Evolutionary conservation across 345 rosid genomes (phyloP).

Genomic region (Passiflora organensis): DNA sequence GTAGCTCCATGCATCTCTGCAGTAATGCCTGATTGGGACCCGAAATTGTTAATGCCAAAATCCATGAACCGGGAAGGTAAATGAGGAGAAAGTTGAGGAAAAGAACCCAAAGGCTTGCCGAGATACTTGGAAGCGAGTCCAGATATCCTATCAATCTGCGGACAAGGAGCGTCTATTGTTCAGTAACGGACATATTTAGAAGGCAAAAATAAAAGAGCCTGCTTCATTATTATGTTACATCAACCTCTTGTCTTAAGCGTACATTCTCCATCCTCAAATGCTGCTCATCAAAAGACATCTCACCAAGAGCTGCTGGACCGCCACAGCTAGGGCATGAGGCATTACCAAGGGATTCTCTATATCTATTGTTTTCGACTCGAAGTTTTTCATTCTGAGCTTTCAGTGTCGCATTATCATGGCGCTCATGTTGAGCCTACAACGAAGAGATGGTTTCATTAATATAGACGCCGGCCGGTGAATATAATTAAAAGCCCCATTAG

Average conservation of each 20-base stretch:
- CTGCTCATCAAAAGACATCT: slow-evolving; percentile 97
- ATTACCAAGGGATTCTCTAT: slow-evolving; percentile 66
- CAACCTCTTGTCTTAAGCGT: slow-evolving; percentile 83
- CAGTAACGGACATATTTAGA: too few species aligned
- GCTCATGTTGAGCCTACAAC: slow-evolving; percentile 85
- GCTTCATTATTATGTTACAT: too few species aligned
- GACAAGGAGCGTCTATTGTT: background rate
- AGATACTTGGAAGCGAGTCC: slow-evolving; percentile 76
- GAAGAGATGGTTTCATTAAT: too few species aligned
- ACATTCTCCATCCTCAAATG: slow-evolving; percentile 85
- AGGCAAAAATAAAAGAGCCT: too few species aligned
- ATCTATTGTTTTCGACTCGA: slow-evolving; percentile 67
- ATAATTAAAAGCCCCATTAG: too few species aligned
- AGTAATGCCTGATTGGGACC: slow-evolving; percentile 48
- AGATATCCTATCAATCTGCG: slow-evolving; percentile 80
- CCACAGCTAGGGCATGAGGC: slow-evolving; percentile 89
- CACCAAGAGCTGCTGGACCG: slow-evolving; percentile 76
- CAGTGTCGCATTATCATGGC: slow-evolving; percentile 66
- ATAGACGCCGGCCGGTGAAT: too few species aligned
- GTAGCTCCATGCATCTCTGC: slow-evolving; percentile 72
- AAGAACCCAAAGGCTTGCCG: slow-evolving; percentile 62
- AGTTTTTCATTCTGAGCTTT: slow-evolving; percentile 88
- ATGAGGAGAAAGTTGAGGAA: slow-evolving; percentile 44
- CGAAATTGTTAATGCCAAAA: slow-evolving; percentile 46
- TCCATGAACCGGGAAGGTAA: slow-evolving; percentile 49